These are phyloP conservation scores for Xylaria multiplex DNA, from an alignment of 2,329 filamentous ascomycete species.

Conservation along the genomic window DNA sequence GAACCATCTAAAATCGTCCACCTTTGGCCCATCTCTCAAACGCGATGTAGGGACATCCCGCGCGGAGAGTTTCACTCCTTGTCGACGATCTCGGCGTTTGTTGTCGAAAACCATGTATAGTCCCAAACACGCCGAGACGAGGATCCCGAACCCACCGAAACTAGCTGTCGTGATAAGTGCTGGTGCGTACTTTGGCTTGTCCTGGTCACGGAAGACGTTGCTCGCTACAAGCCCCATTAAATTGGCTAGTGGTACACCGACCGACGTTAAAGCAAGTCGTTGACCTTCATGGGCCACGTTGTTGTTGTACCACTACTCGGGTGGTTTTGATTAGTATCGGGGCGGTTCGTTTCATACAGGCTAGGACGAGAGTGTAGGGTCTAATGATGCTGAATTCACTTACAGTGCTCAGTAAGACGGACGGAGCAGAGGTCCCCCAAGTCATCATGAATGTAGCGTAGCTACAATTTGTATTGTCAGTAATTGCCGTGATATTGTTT, in stretches of 20 bases:
- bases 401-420: conserved; percentile 66
- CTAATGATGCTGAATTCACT: conserved; percentile 7
- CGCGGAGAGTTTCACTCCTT: conserved; percentile 65
- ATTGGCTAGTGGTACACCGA: conserved; percentile 80
- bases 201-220: conserved; percentile 73
- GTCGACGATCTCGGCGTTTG: conserved; percentile 63
- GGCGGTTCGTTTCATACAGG: conserved; percentile 52
- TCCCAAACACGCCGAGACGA: conserved; percentile 66
- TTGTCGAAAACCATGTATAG: conserved; percentile 74
- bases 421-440: conserved; percentile 80
- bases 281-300: conserved; percentile 82
- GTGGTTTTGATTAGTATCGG: conserved; percentile 35
- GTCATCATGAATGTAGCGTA: conserved; percentile 85
- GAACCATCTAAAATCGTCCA: conserved; percentile 68
- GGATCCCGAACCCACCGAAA: conserved; percentile 69
- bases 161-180: conserved; percentile 72
- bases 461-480: conserved; percentile 26
- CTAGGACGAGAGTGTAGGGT: neutral
- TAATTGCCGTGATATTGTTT: neutral
- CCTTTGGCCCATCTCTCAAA: conserved; percentile 64
- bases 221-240: conserved; percentile 77
- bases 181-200: conserved; percentile 73
- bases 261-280: conserved; percentile 74
- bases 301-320: conserved; percentile 76
- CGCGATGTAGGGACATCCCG: conserved; percentile 66